Evolutionary conservation across 2,329 filamentous ascomycete genomes (phyloP).

Genomic region (Cryphonectria japonica): DNA sequence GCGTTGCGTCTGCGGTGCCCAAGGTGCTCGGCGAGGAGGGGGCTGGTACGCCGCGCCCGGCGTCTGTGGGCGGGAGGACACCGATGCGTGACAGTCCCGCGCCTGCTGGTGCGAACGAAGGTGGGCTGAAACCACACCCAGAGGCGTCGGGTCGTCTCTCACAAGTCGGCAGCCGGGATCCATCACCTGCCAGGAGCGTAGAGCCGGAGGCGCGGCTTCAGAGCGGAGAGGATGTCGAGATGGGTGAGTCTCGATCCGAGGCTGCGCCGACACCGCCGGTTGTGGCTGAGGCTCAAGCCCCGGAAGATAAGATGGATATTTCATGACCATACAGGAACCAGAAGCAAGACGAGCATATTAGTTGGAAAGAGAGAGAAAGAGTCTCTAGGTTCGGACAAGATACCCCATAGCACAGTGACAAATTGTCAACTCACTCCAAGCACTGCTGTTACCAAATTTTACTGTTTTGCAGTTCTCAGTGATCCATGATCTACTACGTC

Average conservation of each 20-base stretch:
- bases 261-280: conserved; percentile 53
- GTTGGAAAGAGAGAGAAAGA: not conserved
- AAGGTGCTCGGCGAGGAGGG: conserved; percentile 32
- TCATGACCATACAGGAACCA: conserved; percentile 35
- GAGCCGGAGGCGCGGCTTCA: conserved; percentile 32
- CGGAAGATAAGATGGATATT: conserved; percentile 70
- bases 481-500: not conserved
- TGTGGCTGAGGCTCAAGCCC: conserved; percentile 53
- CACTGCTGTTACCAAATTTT: not conserved
- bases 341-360: not conserved
- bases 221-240: conserved; percentile 61
- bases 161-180: conserved; percentile 44
- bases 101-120: conserved; percentile 33
- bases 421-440: not conserved
- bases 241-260: conserved; percentile 62
- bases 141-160: conserved; percentile 41
- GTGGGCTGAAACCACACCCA: conserved; percentile 40
- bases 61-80: conserved; percentile 37
- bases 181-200: conserved; percentile 39
- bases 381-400: conserved; percentile 19
- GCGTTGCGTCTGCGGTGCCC: conserved; percentile 32
- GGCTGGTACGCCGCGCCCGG: conserved; percentile 34
- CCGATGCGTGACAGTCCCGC: conserved; percentile 40
- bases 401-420: conserved; percentile 23
- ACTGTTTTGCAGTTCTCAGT: not conserved